phyloP scores from a whole-genome alignment of 2,329 filamentous ascomycete genomes.

The Diaporthe destruens region DNA sequence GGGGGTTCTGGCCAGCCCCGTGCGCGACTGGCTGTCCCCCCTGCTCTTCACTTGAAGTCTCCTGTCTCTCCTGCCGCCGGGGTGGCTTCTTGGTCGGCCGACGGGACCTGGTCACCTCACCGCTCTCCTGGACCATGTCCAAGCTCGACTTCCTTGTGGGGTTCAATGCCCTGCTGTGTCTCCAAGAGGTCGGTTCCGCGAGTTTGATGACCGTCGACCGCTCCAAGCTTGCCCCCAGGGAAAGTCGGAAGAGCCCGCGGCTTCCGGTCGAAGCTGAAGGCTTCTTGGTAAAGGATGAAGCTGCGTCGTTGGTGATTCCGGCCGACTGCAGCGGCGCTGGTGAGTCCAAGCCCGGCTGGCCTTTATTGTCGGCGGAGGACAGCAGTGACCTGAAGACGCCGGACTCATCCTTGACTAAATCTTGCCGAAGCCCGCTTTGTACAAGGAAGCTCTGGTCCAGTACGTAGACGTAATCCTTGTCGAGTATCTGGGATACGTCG shows the following conservation, averaged over 20 bases:
- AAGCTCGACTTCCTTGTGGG: constrained; percentile 32
- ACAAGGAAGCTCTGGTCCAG: constrained; percentile 77
- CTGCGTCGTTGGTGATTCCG: constrained; percentile 33
- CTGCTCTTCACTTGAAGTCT: neutral
- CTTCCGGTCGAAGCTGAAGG: neutral
- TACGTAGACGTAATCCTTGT: constrained; percentile 83
- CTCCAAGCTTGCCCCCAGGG: constrained; percentile 24
- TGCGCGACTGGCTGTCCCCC: neutral
- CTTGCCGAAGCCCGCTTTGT: constrained; percentile 74
- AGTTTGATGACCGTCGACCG: constrained; percentile 28
- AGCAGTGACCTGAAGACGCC: constrained; percentile 63
- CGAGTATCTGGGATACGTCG: constrained; percentile 80
- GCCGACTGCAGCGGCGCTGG: neutral
- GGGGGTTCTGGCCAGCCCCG: constrained; percentile 38
- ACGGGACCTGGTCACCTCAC: constrained; percentile 33
- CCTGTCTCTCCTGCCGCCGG: no score
- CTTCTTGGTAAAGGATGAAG: neutral
- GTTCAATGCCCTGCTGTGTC: neutral
- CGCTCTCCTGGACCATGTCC: constrained; percentile 38
- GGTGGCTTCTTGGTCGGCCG: constrained; percentile 6
- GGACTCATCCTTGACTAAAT: constrained; percentile 60
- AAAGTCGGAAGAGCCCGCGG: constrained; percentile 36
- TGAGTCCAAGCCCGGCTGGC: constrained; percentile 12
- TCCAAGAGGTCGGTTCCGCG: neutral
- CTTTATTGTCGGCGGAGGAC: constrained; percentile 44